phyloP scores from a whole-genome alignment of 176 grass and related monocot species.

The Oryza nivara region DNA sequence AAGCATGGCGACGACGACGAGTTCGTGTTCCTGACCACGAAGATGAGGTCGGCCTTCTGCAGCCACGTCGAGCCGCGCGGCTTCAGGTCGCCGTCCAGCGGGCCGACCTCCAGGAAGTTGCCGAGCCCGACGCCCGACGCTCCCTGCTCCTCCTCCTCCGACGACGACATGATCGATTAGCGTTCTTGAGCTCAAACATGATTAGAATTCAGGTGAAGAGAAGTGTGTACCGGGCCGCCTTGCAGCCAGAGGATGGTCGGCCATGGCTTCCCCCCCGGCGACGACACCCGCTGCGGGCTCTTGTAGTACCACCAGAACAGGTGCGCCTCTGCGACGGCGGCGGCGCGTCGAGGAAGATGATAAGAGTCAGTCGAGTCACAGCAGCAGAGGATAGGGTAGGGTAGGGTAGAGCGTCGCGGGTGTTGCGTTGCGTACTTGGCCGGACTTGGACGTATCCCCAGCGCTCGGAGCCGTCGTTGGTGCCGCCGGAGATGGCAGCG shows the following conservation, averaged over 20 bases:
- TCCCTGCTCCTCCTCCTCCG: constrained; percentile 13
- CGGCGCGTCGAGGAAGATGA: neutral
- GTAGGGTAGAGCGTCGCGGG: neutral
- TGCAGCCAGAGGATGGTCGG: constrained; percentile 85
- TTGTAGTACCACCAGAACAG: constrained; percentile 95
- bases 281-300: constrained; percentile 53
- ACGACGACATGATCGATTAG: neutral
- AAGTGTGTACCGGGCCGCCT: constrained; percentile 65
- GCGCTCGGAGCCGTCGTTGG: constrained; percentile 62
- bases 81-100: constrained; percentile 58
- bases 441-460: constrained; percentile 87
- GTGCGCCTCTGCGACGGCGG: constrained; percentile 58
- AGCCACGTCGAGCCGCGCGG: constrained; percentile 81
- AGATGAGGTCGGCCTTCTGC: constrained; percentile 77
- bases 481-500: constrained; percentile 45
- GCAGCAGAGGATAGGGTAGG: neutral
- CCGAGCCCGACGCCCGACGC: constrained; percentile 63
- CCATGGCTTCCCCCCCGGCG: constrained; percentile 48
- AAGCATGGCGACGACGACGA: neutral
- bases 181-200: neutral
- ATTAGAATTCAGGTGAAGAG: neutral
- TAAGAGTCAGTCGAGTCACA: neutral
- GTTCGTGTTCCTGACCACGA: constrained; percentile 52
- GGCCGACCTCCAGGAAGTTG: constrained; percentile 82
- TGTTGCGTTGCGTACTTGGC: constrained; percentile 10